Base-by-base conservation (phyloP, 805 yeast species). In the Metschnikowia reukaufii region DNA sequence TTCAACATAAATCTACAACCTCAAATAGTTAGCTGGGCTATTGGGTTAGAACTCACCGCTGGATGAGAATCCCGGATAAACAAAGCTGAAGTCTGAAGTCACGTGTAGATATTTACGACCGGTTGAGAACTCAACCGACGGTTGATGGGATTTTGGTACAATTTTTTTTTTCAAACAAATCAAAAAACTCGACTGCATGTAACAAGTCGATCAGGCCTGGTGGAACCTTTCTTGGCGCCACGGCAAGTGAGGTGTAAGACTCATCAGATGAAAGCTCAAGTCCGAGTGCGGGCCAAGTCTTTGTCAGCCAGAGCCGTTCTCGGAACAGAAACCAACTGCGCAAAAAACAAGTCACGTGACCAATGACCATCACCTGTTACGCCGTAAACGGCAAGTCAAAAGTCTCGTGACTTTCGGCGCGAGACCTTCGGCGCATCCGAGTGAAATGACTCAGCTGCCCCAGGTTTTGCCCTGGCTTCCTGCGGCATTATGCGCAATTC, bases 401-500 rank as follows among this genome's bases (percentile, higher is more conserved):
- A n/a, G 12, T 7, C 20, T 7, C 31, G 16, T 27, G 33, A 12
- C 17, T 16, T 18, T 2, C 16, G 18, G 39, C 12, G 35, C 15
- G 23, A 7, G 18, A 10, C 39, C 32, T 29, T 16, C 46, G 23
- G 15, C 46, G 46, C 46, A 32, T 42, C 46, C 21, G 13, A 13
- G 27, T 15, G 38, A 20, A 25, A 38, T 44, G 47, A 44, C 42
- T 44, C 47, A 44, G 42, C 38, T 7, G 37, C 23, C 47, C 42
- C 47, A 29, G 42, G 47, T 32, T 44, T 44, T 23, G 38, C 47
- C 47, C 42, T 23, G 33, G 8, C 8, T 13, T 10, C 7, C 32
- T 44, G 47, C 47, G 47, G 47, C 47, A 29, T 42, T 32, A 44
- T 32, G 42, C 47, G 47, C 47, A 33, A 17, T 4, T 19, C 5